A percentile compares a stretch with the other conserved stretches of the same genome.
Conservation (phyloP, 2,329 filamentous ascomycete genomes). For the Phialemoniopsis sp. region DNA sequence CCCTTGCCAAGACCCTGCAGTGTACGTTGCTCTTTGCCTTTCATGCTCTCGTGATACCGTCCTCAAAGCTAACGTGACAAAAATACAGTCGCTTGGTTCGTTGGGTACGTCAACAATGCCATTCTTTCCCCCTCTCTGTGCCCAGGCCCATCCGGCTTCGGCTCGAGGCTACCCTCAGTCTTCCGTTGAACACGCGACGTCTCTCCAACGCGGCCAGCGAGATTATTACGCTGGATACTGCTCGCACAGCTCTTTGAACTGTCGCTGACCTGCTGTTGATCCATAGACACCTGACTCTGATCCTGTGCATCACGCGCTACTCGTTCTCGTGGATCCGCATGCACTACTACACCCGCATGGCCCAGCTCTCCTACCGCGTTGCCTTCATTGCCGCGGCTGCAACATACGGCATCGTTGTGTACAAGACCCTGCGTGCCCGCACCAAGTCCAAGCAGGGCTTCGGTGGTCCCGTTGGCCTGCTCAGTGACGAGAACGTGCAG, state of each 20-base stretch:
- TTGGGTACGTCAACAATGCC: constrained; percentile 57
- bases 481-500: constrained; percentile 93
- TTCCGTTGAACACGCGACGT: background rate
- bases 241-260: constrained; percentile 2
- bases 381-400: constrained; percentile 85
- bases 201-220: no score
- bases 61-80: background rate
- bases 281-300: constrained; percentile 76
- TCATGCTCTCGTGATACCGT: background rate
- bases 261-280: constrained; percentile 7
- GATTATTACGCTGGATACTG: background rate
- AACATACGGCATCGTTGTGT: constrained; percentile 97
- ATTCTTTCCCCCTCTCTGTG: constrained; percentile 7
- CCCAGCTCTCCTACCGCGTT: constrained; percentile 80
- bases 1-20: constrained; percentile 85
- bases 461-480: constrained; percentile 58
- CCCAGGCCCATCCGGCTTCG: constrained; percentile 3
- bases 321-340: constrained; percentile 80
- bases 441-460: constrained; percentile 58
- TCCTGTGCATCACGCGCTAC: constrained; percentile 81
- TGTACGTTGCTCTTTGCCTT: constrained; percentile 55
- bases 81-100: constrained; percentile 71
- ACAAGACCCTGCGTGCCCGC: constrained; percentile 91
- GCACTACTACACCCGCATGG: constrained; percentile 76
- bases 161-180: background rate